Evolutionary conservation across 495 filamentous ascomycete species (phyloP), one percentile per base, ranked within the genome.

Genomic region (Xanthoparmelia taractica): DNA sequence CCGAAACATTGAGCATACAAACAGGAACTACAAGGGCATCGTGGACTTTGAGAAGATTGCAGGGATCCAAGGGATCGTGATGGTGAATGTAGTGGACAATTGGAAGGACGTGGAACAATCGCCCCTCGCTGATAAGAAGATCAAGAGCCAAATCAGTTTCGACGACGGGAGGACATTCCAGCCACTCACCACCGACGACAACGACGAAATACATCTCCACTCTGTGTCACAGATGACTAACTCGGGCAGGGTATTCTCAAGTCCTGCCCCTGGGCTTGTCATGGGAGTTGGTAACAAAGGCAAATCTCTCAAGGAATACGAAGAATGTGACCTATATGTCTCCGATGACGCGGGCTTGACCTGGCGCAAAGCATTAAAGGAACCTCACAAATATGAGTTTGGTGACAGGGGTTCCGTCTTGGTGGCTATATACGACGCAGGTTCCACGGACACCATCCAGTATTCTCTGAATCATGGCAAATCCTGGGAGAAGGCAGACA

Each of bases 21-120:
- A 98, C 73, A 85, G 91, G 58, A 84, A 89, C 70, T 33, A 60
- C 17, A 68, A 74, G 5, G 90, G 89, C 8, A 78, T 81, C 33
- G 91, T 97, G 47, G 94, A 97, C 72, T 98, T 97, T 68, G 94
- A 98, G 71, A 93, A 95, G 73, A 83, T 97, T 54, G 77, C 86
- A 45, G 84, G 84, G 57, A 91, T 98, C 50, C 91, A 97, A 71
- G 94, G 94, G 18, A 90, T 97, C 65, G 85, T 94, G 43, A 69
- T 97, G 64, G 87, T 96, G 58, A 98, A 98, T 72, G 83, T 84
- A 48, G 91, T 98, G 8, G 81, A 89, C 52, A 98, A 98, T 70
- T 88, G 84, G 77, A 75, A 94, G 58, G 85, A 91, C 2, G 84
- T 94, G 12, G 82, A 84, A 40, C 37, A 57, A 3, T 61, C 47